phyloP scores from a whole-genome alignment of 148 eudicot genomes.

The Chenopodium berlandieri region DNA sequence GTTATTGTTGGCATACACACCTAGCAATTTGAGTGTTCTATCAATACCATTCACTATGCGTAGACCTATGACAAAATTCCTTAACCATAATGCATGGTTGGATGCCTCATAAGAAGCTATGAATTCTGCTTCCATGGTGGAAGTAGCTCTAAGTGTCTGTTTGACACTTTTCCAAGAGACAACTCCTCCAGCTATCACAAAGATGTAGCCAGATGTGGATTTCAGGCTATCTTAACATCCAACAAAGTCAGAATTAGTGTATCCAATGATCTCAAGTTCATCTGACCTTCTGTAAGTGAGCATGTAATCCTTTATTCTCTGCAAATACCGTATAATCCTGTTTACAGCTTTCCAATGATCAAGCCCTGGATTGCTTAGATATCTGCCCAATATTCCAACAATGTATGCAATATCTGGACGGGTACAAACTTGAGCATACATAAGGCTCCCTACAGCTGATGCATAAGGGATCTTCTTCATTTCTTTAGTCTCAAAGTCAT shows the following conservation, averaged over 20 bases:
- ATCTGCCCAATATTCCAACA: slow-evolving; percentile 11
- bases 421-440: slow-evolving; percentile 11
- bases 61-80: not conserved
- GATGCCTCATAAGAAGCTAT: slow-evolving; percentile 22
- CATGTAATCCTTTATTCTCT: slow-evolving; percentile 14
- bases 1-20: not conserved
- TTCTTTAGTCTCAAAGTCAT: not conserved
- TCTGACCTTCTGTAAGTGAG: slow-evolving; percentile 8
- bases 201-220: not conserved
- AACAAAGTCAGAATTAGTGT: not conserved
- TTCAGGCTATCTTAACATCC: not conserved
- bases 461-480: slow-evolving; percentile 8
- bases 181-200: not conserved
- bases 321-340: not conserved
- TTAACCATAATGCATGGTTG: not conserved
- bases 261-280: not conserved
- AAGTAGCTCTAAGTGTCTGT: not conserved
- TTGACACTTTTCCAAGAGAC: slow-evolving; percentile 2
- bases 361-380: not conserved
- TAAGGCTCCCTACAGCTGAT: not conserved
- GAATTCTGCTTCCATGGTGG: slow-evolving; percentile 16
- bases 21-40: not conserved
- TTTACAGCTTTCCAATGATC: slow-evolving; percentile 5
- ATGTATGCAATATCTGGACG: not conserved
- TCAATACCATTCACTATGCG: not conserved